Evolutionary conservation across 1,284 basidiomycete genomes (phyloP), one percentile per base, ranked within the genome.

Genomic region (Apiotrichum laibachii): DNA sequence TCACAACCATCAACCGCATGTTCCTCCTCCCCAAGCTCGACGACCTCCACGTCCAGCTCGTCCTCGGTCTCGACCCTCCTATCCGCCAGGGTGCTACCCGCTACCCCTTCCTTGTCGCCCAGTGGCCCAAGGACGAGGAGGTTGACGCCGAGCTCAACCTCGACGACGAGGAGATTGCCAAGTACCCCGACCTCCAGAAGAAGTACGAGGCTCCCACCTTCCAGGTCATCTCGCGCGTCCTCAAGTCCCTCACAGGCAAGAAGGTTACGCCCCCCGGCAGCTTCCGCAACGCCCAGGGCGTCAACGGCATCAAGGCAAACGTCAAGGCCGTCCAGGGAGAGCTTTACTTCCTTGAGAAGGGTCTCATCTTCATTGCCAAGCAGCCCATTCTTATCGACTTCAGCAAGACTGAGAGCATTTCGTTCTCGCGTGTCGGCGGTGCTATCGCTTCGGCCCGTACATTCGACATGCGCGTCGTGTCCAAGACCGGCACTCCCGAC

Each of bases 51-150:
- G 89, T 97, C 46, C 83, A 97, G 64, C 94, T 99, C 72, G 93
- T 97, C 62, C 84, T 97, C 66, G 89, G 89, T 57, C 82, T 97
- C 53, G 90, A 88, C 72, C 91, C 86, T 21, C 94, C 95, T 2
- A 97, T 99, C 66, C 86, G 96, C 57, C 96, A 99, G 83, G 96
- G 96, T 57, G 96, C 99, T 74, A 99, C 96, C 0, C 84, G 92
- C 48, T 99, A 99, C 77, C 94, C 95, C 53, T 99, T 96, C 78
- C 82, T 99, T 18, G 95, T 99, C 54, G 93, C 98, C 85, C 93
- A 97, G 72, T 99, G 97, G 80, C 89, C 88, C 33, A 86, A 92
- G 63, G 95, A 98, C 69, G 96, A 99, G 76, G 94, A 97, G 77
- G 92, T 95, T 65, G 95, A 94, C 46, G 91, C 93, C 5, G 93